Conservation (phyloP, 306 rosid genomes). For the Myrica gale region DNA sequence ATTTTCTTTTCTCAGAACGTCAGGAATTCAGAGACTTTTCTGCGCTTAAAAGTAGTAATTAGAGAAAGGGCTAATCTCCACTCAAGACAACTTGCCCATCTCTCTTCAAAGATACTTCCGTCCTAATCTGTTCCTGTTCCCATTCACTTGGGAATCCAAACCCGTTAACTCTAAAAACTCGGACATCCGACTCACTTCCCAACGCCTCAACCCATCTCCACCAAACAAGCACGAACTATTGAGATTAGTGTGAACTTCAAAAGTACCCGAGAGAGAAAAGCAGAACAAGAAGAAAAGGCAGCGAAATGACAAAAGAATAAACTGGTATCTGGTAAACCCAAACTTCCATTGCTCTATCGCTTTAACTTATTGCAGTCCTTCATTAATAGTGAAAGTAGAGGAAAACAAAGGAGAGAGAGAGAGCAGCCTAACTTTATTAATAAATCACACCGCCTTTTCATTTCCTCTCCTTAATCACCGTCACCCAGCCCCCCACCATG, state of each 20-base stretch:
- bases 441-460: constrained; percentile 56
- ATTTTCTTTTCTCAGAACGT: neutral
- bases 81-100: neutral
- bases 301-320: no score
- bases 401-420: neutral
- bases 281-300: neutral
- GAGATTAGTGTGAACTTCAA: no score
- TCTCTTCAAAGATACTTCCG: neutral
- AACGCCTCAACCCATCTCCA: neutral
- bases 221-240: neutral
- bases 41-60: neutral
- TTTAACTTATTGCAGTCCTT: constrained; percentile 37
- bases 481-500: constrained; percentile 44
- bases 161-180: constrained; percentile 3
- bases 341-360: neutral
- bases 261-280: neutral
- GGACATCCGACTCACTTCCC: neutral
- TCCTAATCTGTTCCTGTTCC: constrained; percentile 8
- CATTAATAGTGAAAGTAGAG: neutral
- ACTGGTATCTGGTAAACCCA: neutral
- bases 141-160: neutral
- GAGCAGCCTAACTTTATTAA: neutral
- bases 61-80: neutral
- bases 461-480: constrained; percentile 25
- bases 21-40: neutral